Conservation (phyloP, 441 rosid genomes). For the Jatropha multifida region DNA sequence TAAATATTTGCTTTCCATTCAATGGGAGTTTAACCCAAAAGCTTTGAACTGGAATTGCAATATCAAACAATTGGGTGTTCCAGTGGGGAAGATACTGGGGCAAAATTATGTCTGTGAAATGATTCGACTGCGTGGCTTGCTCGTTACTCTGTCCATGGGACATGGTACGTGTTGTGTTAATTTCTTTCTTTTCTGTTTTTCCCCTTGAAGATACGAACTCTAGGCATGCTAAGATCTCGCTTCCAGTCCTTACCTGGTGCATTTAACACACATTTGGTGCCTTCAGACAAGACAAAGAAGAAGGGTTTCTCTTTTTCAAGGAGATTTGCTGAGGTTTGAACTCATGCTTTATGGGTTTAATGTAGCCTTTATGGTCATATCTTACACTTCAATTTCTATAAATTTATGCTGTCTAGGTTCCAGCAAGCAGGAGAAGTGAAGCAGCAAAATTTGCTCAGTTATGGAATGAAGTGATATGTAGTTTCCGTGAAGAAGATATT, state of each 20-base stretch:
- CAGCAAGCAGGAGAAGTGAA: slow-evolving; percentile 94
- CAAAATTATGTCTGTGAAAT: background rate
- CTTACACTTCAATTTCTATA: slow-evolving; percentile 13
- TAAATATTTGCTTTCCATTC: background rate
- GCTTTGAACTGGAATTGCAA: background rate
- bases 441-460: slow-evolving; percentile 99
- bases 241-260: slow-evolving; percentile 98
- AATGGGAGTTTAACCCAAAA: background rate
- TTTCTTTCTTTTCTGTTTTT: slow-evolving; percentile 14
- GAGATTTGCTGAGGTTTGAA: slow-evolving; percentile 78
- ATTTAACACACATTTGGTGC: slow-evolving; percentile 85
- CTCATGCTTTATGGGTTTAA: background rate
- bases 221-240: slow-evolving; percentile 97
- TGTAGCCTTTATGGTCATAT: background rate
- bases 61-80: background rate
- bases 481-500: slow-evolving; percentile 99
- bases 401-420: slow-evolving; percentile 52
- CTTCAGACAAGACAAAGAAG: slow-evolving; percentile 74
- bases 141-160: background rate
- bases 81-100: background rate
- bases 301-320: slow-evolving; percentile 88
- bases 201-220: slow-evolving; percentile 70
- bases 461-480: slow-evolving; percentile 96
- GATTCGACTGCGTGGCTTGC: background rate
- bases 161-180: background rate